Evolutionary conservation across 2,329 filamentous ascomycete species (phyloP), one percentile per base, ranked within the genome.

Genomic region (Clonostachys byssicola): DNA sequence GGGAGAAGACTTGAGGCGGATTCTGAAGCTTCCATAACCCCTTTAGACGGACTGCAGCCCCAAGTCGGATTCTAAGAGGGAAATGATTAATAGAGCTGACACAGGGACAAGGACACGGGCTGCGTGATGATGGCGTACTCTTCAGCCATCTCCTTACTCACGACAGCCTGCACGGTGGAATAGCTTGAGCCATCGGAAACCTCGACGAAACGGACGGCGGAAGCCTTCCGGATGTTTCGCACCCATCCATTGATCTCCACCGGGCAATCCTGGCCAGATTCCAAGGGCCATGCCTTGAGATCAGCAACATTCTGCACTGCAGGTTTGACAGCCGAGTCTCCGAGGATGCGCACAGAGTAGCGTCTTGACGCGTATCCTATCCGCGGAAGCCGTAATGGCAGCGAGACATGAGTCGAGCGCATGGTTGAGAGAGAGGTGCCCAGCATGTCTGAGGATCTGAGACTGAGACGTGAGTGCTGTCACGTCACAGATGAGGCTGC

Each of bases 171-270:
- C 47, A 97, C 66, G 30, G 89, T 75, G 51, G 85, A 75, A 55
- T 89, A 74, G 40, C 88, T 90, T 12, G 91, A 95, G 41, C 94
- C 94, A 73, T 99, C 94, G 12, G 86, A 86, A 45, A 97, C 75
- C 50, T 90, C 81, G 45, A 92, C 86, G 69, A 99, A 97, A 6
- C 87, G 85, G 50, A 87, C 76, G 18, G 79, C 79, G 64, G 96
- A 95, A 73, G 95, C 91, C 64, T 89, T 88, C 52, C 92, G 81
- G 50, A 96, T 85, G 5, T 89, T 92, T 52, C 89, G 82, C 47
- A 96, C 78, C 71, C 87, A 92, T 51, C 92, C 92, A 62, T 87
- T 79, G 56, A 96, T 73, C 48, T 77, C 75, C 43, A 86, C 73
- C 56, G 75, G 64, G n/a, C 65, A 55, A 39, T 72, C 66, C 42